Evolutionary conservation across 768 basidiomycete genomes (phyloP).

Genomic region (Suillus bovinus): DNA sequence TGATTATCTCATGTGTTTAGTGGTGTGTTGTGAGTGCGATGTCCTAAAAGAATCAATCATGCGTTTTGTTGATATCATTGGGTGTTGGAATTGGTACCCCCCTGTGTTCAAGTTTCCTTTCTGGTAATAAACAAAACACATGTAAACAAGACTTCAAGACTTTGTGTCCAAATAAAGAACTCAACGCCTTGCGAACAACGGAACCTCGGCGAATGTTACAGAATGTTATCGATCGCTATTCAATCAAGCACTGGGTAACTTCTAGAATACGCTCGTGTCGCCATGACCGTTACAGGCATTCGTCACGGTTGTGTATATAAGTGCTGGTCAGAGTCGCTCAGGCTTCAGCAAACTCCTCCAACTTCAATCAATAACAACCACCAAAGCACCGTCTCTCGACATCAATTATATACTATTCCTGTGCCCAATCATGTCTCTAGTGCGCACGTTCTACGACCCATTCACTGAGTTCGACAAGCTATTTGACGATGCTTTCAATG

Average conservation of each 20-base stretch:
- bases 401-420: too few species aligned
- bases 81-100: too few species aligned
- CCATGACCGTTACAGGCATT: not conserved
- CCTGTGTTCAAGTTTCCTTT: not conserved
- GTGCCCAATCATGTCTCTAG: conserved; percentile 23
- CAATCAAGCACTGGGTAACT: not conserved
- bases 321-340: not conserved
- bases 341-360: not conserved
- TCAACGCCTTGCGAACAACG: not conserved
- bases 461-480: conserved; percentile 43
- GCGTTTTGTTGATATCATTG: too few species aligned
- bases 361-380: not conserved
- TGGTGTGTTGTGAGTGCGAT: too few species aligned
- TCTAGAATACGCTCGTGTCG: not conserved
- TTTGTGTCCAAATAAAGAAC: not conserved
- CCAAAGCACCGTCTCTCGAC: not conserved
- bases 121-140: not conserved
- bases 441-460: conserved; percentile 35
- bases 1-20: too few species aligned
- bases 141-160: not conserved
- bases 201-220: too few species aligned
- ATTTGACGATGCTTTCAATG: conserved; percentile 37
- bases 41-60: too few species aligned
- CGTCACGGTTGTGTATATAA: not conserved
- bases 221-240: not conserved